Base-by-base conservation (phyloP, 148 eudicot genomes). In the Cornus suecica region DNA sequence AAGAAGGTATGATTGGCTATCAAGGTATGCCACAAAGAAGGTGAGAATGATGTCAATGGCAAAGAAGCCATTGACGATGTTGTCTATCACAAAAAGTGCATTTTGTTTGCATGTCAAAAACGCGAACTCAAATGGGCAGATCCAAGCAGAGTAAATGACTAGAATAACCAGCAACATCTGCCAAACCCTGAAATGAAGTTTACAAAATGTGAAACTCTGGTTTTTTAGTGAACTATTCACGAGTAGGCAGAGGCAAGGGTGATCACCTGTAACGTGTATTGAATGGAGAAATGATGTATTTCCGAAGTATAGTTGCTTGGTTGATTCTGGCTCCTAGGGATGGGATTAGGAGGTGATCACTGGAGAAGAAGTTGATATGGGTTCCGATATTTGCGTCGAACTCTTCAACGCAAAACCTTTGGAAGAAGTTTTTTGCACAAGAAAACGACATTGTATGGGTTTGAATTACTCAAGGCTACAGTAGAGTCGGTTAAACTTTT, bases 141-240 rank as follows among this genome's bases (percentile, higher is more conserved):
- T 81, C 99, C 99, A 95, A 52, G 99, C 97, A 0, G 97, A 87
- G 87, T 93, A 95, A 22, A 95, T 74, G 22, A 95, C 97, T 64
- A 95, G 79, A 15, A 92, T 51, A 13, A 95, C 80, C 45, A 95
- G 82, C 65, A 87, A 80, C 84, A 87, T 87, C 89, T 88, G 94
- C 99, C 99, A 95, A 30, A 86, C 86, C 88, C 99, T 95, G 91
- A 66, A 90, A 85, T 24, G 37, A 67, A 58, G 24, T 20, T 5
- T 22, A 1, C 1, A 18, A 58, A 58, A 58, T 58, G 0, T 20
- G 62, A 22, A 58, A 58, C 62, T 20, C 25, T 5, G 24, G 62
- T 58, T 22, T 8, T 58, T 58, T 58, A 58, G 22, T n/a, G 4
- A 58, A 22, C 62, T 20, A 58, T 58, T 5, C 62, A 0, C 1